phyloP scores from a whole-genome alignment of 164 flowering plant species.

The Pachysandra terminalis region DNA sequence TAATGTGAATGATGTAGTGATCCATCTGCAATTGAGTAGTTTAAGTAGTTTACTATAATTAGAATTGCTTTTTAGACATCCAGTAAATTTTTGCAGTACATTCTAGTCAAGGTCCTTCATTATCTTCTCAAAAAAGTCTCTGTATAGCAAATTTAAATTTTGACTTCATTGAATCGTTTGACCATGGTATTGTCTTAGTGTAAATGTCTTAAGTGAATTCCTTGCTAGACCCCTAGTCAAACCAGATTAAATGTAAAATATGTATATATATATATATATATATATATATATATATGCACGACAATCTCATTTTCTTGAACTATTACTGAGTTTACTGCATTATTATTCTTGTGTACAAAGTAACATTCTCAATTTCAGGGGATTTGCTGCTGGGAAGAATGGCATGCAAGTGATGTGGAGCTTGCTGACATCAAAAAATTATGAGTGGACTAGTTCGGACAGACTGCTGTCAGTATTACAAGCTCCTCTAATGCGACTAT shows the following conservation, averaged over 20 bases:
- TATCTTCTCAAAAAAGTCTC: background rate
- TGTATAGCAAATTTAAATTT: background rate
- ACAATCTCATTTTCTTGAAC: background rate
- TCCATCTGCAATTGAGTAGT: background rate
- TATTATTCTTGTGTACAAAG: background rate
- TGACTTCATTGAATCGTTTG: background rate
- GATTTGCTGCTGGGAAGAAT: conserved; percentile 39
- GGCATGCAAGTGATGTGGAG: conserved; percentile 71
- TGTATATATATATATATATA: too few species aligned
- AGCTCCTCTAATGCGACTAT: conserved; percentile 71
- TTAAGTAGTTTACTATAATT: background rate
- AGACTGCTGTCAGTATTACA: conserved; percentile 39
- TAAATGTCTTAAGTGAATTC: background rate
- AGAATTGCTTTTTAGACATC: background rate
- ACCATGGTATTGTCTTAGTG: background rate
- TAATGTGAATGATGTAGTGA: background rate
- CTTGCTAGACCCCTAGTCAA: background rate
- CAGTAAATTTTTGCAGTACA: background rate
- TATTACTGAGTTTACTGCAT: background rate
- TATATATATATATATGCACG: too few species aligned
- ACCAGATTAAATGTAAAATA: too few species aligned
- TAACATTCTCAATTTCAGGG: conserved; percentile 38
- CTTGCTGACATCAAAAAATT: conserved; percentile 44
- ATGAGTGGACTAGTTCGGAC: conserved; percentile 63
- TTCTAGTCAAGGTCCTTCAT: background rate